Percentiles rank a stretch among this genome's conserved stretches.
Evolutionary conservation across 768 basidiomycete species (phyloP).

Genomic region (Heimioporus sp.): DNA sequence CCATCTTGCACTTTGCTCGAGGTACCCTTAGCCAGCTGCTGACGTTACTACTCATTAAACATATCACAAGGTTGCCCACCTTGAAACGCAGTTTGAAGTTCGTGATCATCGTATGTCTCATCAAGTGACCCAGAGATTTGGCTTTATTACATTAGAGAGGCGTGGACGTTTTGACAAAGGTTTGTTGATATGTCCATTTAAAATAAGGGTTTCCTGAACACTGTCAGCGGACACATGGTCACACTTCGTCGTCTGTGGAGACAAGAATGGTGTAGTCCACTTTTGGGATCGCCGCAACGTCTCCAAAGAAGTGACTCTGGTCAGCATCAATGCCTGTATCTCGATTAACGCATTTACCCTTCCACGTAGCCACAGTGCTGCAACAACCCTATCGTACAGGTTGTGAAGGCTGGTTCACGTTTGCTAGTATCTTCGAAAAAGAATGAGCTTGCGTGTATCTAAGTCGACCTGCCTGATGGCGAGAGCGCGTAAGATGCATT

Average conservation of each 20-base stretch:
- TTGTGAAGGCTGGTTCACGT: slow-evolving; percentile 32
- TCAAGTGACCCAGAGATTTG: slow-evolving; percentile 42
- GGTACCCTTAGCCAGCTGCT: slow-evolving; percentile 27
- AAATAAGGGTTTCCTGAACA: slow-evolving; percentile 16
- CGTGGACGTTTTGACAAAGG: slow-evolving; percentile 49
- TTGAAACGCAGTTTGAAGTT: slow-evolving; percentile 53
- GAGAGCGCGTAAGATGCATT: not conserved
- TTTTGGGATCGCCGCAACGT: slow-evolving; percentile 49
- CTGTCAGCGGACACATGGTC: slow-evolving; percentile 29
- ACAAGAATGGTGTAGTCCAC: slow-evolving; percentile 39
- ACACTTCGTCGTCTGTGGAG: slow-evolving; percentile 43
- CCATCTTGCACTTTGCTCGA: slow-evolving; percentile 44
- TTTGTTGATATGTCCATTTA: slow-evolving; percentile 10
- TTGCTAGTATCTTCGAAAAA: slow-evolving; percentile 40
- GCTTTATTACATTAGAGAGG: slow-evolving; percentile 34
- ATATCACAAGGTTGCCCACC: slow-evolving; percentile 43
- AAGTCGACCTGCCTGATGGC: slow-evolving; percentile 10
- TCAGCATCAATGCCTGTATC: slow-evolving; percentile 8
- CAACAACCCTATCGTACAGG: slow-evolving; percentile 37
- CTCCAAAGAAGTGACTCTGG: slow-evolving; percentile 21
- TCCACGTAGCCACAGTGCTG: slow-evolving; percentile 33
- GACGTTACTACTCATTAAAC: not conserved
- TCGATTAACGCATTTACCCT: not conserved
- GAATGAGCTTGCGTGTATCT: slow-evolving; percentile 28
- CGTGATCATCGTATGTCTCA: slow-evolving; percentile 43